Evolutionary conservation across 2,329 filamentous ascomycete species (phyloP), one percentile per base, ranked within the genome.

Genomic region (Gliomastix tumulicola): DNA sequence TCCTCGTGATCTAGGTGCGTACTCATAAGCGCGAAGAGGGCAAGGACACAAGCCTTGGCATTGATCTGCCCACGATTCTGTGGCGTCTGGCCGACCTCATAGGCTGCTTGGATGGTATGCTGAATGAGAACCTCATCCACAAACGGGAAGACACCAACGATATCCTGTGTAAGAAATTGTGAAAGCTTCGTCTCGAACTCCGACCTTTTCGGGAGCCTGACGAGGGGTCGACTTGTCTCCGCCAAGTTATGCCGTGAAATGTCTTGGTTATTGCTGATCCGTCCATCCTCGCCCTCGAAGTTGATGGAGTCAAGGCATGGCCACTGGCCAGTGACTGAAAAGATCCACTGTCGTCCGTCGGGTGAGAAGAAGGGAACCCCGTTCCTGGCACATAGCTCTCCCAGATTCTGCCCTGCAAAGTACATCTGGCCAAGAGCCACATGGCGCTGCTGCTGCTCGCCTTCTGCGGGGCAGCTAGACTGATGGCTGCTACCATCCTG

Each of bases 71-170:
- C 51, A 35, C 47, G 18, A 15, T 42, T 30, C 32, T 40, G 8
- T 11, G 39, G 32, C 12, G 30, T 20, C 3, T 32, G 27, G 1
- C 37, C 23, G 6, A 54, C 43, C 5, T 51, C 42, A 40, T 71
- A 72, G 3, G 65, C 68, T 2, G 46, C 35, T 0, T 55, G 50
- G 16, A 70, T 53, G 2, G 61, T 69, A 6, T 59, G 47, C 8
- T 43, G 39, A 40, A 71, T 71, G 3, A 69, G 43, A 0, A 55
- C 49, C 2, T 42, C 35, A 37, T 71, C 66, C 10, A 70, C 41
- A 7, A 66, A 33, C 1, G 68, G 68, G 35, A 71, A 69, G 2
- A 65, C 49, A 1, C 56, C 51, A 17, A 54, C 55, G 43, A 68
- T 49, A 5, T 59, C 42, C 1, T 50, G 55, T 0, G 40, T 19